Evolutionary conservation across 2,329 filamentous ascomycete species (phyloP).

Genomic region (Amylocarpus encephaloides): DNA sequence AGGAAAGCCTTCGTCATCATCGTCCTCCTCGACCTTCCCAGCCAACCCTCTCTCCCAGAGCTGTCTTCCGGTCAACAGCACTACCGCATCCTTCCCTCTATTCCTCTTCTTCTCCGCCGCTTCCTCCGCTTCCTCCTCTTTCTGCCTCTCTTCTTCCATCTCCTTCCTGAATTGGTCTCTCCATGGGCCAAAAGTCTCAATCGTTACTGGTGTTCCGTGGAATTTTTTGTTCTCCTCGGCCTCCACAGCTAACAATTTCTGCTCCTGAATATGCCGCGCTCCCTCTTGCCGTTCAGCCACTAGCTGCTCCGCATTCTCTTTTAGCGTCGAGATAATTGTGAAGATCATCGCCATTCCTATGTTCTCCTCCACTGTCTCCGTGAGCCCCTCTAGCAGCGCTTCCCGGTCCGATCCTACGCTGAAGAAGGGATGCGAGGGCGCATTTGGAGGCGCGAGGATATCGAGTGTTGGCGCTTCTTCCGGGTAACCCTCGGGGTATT

Average conservation of each 20-base stretch:
- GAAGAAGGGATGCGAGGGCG: constrained; percentile 64
- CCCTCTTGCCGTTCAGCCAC: constrained; percentile 67
- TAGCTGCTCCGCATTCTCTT: constrained; percentile 84
- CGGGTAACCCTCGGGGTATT: constrained; percentile 86
- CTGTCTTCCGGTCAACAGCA: constrained; percentile 65
- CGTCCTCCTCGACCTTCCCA: constrained; percentile 60
- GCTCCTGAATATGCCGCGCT: constrained; percentile 51
- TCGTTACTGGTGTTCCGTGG: constrained; percentile 82
- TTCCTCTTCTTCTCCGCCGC: constrained; percentile 77
- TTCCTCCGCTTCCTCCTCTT: constrained; percentile 67
- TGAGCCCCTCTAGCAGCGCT: constrained; percentile 61
- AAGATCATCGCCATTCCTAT: constrained; percentile 98
- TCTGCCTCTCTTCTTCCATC: constrained; percentile 65
- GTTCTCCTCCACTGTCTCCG: constrained; percentile 80
- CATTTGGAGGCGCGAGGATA: constrained; percentile 66
- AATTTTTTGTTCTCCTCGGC: constrained; percentile 96
- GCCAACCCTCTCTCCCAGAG: constrained; percentile 72
- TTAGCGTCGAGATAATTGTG: constrained; percentile 77
- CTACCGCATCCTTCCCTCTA: constrained; percentile 66
- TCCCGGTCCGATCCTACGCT: constrained; percentile 75
- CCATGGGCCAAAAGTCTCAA: constrained; percentile 81
- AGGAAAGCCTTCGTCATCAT: constrained; percentile 58
- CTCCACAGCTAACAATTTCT: constrained; percentile 55
- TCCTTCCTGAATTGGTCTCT: constrained; percentile 70
- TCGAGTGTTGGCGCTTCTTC: constrained; percentile 81